Percentiles rank a stretch among this genome's conserved stretches.
phyloP scores from a whole-genome alignment of 2,329 filamentous ascomycete genomes.

The Phyllosticta paracitricarpa region DNA sequence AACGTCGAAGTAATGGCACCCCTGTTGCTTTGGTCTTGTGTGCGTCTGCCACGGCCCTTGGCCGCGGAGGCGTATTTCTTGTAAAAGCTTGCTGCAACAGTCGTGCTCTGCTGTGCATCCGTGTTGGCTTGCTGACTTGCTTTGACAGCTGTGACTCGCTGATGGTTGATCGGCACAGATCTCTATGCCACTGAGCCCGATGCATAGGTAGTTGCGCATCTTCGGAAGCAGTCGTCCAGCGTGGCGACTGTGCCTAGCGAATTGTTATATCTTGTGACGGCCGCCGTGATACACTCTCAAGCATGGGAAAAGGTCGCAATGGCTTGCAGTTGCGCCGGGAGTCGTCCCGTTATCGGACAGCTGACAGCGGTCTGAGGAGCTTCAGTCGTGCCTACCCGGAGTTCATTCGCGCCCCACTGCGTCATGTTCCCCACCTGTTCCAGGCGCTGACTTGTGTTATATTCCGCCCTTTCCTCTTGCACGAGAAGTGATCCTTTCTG shows the following conservation, averaged over 20 bases:
- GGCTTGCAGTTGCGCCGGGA: neutral
- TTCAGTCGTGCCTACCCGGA: neutral
- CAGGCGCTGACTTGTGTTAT: neutral
- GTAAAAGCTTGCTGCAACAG: neutral
- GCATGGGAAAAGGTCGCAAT: neutral
- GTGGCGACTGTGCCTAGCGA: no score
- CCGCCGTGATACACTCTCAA: neutral
- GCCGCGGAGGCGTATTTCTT: neutral
- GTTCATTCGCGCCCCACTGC: neutral
- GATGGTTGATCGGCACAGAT: no score
- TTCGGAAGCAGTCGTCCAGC: no score
- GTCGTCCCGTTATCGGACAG: neutral
- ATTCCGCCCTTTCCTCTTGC: neutral
- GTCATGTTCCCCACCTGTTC: neutral
- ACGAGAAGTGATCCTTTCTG: neutral
- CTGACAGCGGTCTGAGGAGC: neutral
- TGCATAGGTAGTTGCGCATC: no score
- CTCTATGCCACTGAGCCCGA: no score
- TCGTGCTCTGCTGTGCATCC: no score
- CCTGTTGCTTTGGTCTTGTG: neutral
- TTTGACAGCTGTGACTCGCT: no score
- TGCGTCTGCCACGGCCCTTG: neutral
- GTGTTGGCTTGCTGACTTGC: no score
- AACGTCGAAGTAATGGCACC: neutral
- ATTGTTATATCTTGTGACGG: no score